Evolutionary conservation across 2,329 filamentous ascomycete genomes (phyloP), one percentile per base, ranked within the genome.

Genomic region (Colletotrichum tropicale): DNA sequence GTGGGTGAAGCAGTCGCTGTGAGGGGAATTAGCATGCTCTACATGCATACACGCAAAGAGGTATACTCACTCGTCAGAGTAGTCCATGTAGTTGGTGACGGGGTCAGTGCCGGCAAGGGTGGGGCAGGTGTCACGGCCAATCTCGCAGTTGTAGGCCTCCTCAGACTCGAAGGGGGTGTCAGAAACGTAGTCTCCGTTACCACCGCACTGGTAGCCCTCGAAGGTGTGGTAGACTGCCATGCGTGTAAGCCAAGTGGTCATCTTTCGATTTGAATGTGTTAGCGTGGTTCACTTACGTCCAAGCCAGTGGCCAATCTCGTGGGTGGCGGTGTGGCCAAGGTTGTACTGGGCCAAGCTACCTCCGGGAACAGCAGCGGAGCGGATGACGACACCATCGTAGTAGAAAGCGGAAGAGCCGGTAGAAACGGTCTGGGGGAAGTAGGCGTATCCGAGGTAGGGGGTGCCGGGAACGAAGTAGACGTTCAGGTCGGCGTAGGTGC

Each of bases 261-360:
- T 52, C 43, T 24, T 52, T 52, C 34, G 36, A 43, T 43, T 26
- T 36, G 28, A 3, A n/a, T 15, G 5, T 7, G 2, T 38, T 24
- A 21, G n/a, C 9, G n/a, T 24, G n/a, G 10, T 28, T 48, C 15
- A 52, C 73, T 58, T 73, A 75, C 73, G 83, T 70, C 87, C 87
- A 67, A 89, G 80, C 87, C 87, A 89, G 82, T 89, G 88, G 21
- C 87, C 87, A 58, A 86, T 81, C 80, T 89, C 88, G 81, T 88
- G 87, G 43, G 79, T 80, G n/a, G 78, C 79, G 5, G 82, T 82
- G 77, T 81, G 81, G 21, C 84, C 83, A 36, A 81, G 78, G 80
- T 83, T 80, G 77, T 80, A 85, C 74, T 86, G 83, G 38, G 80
- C 74, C 13, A 80, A 79, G 55, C 79, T 77, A 34, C 86, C 85